Conservation (phyloP, 441 rosid genomes). For the Biscutella laevigata region DNA sequence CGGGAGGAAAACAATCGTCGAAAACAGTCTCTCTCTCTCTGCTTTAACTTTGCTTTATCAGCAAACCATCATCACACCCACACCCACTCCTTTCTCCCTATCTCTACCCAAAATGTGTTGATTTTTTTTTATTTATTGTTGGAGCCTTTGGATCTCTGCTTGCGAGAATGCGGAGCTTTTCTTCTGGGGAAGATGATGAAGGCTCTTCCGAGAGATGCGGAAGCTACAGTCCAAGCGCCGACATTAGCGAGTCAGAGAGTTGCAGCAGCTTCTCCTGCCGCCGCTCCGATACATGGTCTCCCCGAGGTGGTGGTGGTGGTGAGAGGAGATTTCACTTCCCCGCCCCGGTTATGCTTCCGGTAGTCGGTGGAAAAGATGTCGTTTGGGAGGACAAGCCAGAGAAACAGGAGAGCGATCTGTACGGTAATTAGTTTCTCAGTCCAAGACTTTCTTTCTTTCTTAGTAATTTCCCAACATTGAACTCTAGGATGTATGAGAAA, state of each 20-base stretch:
- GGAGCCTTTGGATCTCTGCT: constrained; percentile 23
- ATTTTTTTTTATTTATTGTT: too few species aligned
- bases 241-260: constrained; percentile 90
- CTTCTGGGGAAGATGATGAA: constrained; percentile 54
- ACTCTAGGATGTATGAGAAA: too few species aligned
- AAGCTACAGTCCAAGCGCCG: constrained; percentile 88
- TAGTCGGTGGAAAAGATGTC: constrained; percentile 66
- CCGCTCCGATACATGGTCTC: constrained; percentile 61
- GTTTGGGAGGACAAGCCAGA: constrained; percentile 60
- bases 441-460: too few species aligned
- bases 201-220: constrained; percentile 73
- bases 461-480: too few species aligned
- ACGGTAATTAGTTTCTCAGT: too few species aligned
- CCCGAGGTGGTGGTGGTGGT: constrained; percentile 29
- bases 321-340: constrained; percentile 42
- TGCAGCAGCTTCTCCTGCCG: constrained; percentile 69
- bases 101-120: constrained; percentile 6
- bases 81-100: not conserved
- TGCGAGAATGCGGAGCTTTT: constrained; percentile 49
- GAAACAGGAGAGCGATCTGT: constrained; percentile 44
- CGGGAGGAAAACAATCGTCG: too few species aligned
- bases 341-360: constrained; percentile 58
- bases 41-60: constrained; percentile 8
- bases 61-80: constrained; percentile 9
- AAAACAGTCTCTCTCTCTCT: constrained; percentile 15